These are phyloP conservation scores for Rhynchosporium secalis DNA, from an alignment of 2,329 filamentous ascomycete species.

Conservation along the genomic window DNA sequence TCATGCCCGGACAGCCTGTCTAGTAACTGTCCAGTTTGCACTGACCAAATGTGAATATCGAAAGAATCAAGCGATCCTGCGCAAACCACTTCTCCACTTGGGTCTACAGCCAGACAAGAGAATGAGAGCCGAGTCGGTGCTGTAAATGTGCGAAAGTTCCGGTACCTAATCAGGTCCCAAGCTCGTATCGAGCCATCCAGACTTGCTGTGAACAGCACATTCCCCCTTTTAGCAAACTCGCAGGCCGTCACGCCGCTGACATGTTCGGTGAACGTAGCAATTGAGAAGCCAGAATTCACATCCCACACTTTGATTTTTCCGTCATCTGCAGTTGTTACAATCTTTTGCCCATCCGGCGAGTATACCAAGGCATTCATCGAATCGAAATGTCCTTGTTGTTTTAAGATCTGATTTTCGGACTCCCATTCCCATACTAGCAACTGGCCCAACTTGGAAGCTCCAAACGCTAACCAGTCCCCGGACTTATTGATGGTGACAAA, in stretches of 20 bases:
- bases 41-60: slow-evolving; percentile 97
- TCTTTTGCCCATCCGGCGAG: slow-evolving; percentile 87
- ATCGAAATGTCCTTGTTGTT: slow-evolving; percentile 97
- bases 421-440: slow-evolving; percentile 99
- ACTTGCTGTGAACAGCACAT: slow-evolving; percentile 92
- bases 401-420: slow-evolving; percentile 96
- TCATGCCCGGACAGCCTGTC: slow-evolving; percentile 91
- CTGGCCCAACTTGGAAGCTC: slow-evolving; percentile 91
- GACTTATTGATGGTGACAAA: slow-evolving; percentile 91
- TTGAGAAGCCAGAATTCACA: slow-evolving; percentile 91
- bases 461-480: slow-evolving; percentile 96
- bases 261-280: slow-evolving; percentile 97
- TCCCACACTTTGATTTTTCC: slow-evolving; percentile 99
- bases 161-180: slow-evolving; percentile 93
- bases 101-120: slow-evolving; percentile 92
- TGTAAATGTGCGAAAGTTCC: slow-evolving; percentile 97
- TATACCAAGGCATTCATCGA: slow-evolving; percentile 92
- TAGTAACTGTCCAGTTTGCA: slow-evolving; percentile 93
- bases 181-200: slow-evolving; percentile 91
- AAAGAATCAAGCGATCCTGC: slow-evolving; percentile 95
- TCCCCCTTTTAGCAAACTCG: slow-evolving; percentile 92
- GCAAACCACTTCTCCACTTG: slow-evolving; percentile 93
- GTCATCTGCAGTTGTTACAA: slow-evolving; percentile 93
- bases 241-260: slow-evolving; percentile 91
- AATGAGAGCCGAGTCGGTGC: slow-evolving; percentile 90